phyloP scores from a whole-genome alignment of 2,329 filamentous ascomycete genomes.

The Didymosphaeria variabile region DNA sequence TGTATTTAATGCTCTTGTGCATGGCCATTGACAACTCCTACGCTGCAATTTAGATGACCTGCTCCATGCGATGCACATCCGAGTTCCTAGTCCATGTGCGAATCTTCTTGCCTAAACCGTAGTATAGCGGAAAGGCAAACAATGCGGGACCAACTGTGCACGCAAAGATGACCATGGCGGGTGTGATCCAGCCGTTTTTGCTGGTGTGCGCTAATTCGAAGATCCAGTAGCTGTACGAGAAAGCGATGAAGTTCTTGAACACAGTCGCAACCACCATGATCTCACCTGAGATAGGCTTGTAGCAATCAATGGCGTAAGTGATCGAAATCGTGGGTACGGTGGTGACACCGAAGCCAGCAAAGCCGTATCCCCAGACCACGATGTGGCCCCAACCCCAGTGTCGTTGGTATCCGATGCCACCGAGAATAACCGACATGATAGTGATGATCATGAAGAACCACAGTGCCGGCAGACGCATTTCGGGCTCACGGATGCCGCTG shows the following conservation, averaged over 20 bases:
- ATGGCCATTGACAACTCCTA: background rate
- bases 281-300: constrained; percentile 57
- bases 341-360: constrained; percentile 54
- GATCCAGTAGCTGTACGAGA: constrained; percentile 55
- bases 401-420: constrained; percentile 58
- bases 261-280: constrained; percentile 58
- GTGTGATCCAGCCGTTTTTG: constrained; percentile 50
- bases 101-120: constrained; percentile 53
- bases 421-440: constrained; percentile 58
- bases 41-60: constrained; percentile 21
- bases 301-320: constrained; percentile 58
- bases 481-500: constrained; percentile 64
- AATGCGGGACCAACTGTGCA: constrained; percentile 51
- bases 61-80: constrained; percentile 48
- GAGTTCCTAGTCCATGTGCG: constrained; percentile 50
- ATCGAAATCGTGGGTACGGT: constrained; percentile 55
- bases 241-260: constrained; percentile 56
- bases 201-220: constrained; percentile 49
- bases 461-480: constrained; percentile 62
- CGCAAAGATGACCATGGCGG: constrained; percentile 57
- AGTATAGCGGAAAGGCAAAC: constrained; percentile 53
- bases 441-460: constrained; percentile 61
- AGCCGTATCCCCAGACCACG: constrained; percentile 59
- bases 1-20: background rate
- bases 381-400: constrained; percentile 61